Evolutionary conservation across 306 rosid genomes (phyloP), one percentile per base, ranked within the genome.

Genomic region (Abrus precatorius): DNA sequence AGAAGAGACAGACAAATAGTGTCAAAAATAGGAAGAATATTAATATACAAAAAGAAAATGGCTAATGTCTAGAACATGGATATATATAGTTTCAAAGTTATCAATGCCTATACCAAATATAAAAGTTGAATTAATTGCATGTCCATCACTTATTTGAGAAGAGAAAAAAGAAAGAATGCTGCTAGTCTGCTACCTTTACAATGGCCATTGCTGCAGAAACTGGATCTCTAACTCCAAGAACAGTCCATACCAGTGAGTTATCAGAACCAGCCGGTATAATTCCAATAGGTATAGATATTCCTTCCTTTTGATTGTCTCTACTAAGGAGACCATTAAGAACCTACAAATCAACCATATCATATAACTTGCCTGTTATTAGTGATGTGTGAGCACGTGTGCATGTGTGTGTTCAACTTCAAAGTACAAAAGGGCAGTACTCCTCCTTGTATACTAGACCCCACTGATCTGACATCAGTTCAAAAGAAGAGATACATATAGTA

Each of bases 241-340:
- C 99, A 81, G 99, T 95, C 98, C 99, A 93, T 85, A 93, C 96
- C 78, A 95, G 75, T 47, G 99, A 95, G 84, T 95, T 95, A 87
- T 95, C 99, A 65, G 99, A 95, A 74, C 99, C 99, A 75, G 99
- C 99, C 1, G 99, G 99, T 41, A 95, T 90, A 85, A 95, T 95
- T 84, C 99, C 99, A 86, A 95, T 95, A 34, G 99, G 98, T 77
- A 95, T 91, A 57, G 98, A 95, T 88, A 95, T 95, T 80, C 98
- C 99, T 86, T 95, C 99, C 86, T 91, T 93, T 81, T 93, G 98
- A 89, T 95, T 95, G 83, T 91, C 97, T 89, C 99, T 92, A 75
- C 83, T 90, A 41, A 95, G 95, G 77, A 95, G 92, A 87, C 99
- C 99, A 67, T 95, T 93, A 74, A 95, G 90, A 88, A 95, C 99